A percentile compares a stretch with the other conserved stretches of the same genome.
Evolutionary conservation across 2,329 filamentous ascomycete species (phyloP).

Genomic region (Sporothrix inflata): DNA sequence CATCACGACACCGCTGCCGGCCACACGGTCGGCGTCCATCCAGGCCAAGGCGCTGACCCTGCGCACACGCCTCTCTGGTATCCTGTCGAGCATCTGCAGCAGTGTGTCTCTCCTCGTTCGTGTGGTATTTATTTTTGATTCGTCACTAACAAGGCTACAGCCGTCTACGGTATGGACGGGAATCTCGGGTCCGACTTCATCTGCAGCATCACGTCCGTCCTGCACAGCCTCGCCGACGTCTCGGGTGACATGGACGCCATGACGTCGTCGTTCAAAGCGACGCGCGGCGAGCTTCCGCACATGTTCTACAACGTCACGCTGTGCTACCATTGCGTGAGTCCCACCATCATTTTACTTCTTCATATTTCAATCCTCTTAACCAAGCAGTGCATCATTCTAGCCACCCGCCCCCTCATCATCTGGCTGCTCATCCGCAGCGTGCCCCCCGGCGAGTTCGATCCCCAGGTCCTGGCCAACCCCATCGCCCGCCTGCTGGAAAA

Average conservation of each 20-base stretch:
- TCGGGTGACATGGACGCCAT: background rate
- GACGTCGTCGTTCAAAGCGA: background rate
- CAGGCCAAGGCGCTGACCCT: background rate
- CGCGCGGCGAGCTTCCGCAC: background rate
- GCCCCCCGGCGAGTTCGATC: too few species aligned
- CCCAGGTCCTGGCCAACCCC: background rate
- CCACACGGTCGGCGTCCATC: background rate
- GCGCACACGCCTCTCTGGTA: background rate
- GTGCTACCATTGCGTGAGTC: background rate
- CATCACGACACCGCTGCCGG: background rate
- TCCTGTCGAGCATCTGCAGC: background rate
- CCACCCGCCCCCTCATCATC: background rate
- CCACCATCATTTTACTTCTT: too few species aligned
- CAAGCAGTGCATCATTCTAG: background rate
- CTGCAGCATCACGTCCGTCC: background rate
- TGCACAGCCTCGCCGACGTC: background rate
- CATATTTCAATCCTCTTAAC: too few species aligned
- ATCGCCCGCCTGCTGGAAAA: background rate
- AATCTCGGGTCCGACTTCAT: background rate
- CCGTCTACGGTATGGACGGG: background rate
- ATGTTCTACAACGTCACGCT: background rate
- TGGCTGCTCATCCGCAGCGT: background rate
- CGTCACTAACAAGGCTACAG: too few species aligned
- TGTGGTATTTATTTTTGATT: too few species aligned
- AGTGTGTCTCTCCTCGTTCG: too few species aligned